Evolutionary conservation across 306 rosid species (phyloP).

Genomic region (Geum urbanum): DNA sequence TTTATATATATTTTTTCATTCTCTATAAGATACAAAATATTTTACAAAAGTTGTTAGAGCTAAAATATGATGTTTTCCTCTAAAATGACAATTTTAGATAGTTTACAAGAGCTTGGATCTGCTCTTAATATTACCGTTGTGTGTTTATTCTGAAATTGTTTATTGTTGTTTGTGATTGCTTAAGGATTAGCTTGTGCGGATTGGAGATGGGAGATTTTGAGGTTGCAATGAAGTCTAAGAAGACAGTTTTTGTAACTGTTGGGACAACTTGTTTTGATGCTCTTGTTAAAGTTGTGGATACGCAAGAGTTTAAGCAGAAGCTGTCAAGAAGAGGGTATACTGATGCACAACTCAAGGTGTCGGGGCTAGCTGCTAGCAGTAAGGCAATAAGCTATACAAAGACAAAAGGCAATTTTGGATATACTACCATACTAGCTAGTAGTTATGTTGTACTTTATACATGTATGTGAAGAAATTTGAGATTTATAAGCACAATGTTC

Average conservation of each 20-base stretch:
- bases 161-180: constrained; percentile 5
- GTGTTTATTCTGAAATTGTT: background rate
- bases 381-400: no score
- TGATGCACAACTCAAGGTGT: background rate
- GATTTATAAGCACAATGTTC: no score
- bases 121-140: background rate
- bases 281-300: constrained; percentile 58
- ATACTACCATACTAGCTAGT: no score
- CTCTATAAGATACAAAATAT: no score
- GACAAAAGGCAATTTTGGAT: no score
- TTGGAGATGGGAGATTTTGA: constrained; percentile 38
- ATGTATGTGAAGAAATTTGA: no score
- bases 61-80: no score
- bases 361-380: no score
- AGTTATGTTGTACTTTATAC: no score
- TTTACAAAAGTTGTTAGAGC: no score
- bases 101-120: rapidly evolving
- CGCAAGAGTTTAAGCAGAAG: constrained; percentile 39
- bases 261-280: constrained; percentile 86
- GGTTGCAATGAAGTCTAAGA: constrained; percentile 22
- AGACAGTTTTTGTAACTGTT: constrained; percentile 65
- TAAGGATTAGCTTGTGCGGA: background rate
- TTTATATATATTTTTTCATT: no score
- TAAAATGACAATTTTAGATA: no score
- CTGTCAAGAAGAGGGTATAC: constrained; percentile 62